Conservation (phyloP, 306 rosid genomes). For the Cicer judaicum region DNA sequence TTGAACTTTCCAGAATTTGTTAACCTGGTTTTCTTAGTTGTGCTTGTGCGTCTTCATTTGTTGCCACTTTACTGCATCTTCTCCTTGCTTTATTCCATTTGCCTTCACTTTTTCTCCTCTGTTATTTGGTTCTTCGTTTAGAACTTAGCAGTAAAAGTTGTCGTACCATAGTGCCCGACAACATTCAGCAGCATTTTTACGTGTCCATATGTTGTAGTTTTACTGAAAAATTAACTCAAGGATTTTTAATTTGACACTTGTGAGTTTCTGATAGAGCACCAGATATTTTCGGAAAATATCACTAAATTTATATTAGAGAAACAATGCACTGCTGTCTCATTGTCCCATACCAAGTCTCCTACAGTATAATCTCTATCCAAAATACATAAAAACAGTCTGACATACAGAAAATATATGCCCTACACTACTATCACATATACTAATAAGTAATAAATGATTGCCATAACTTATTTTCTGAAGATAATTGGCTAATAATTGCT, state of each 20-base stretch:
- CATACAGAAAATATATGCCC: not conserved
- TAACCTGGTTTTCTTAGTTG: conserved; percentile 39
- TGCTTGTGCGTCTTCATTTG: conserved; percentile 31
- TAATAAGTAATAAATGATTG: not conserved
- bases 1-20: conserved; percentile 27
- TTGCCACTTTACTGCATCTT: conserved; percentile 34
- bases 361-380: not conserved
- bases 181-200: not conserved
- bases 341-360: not conserved
- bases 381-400: not conserved
- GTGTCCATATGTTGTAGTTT: not conserved
- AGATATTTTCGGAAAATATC: not conserved
- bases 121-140: conserved; percentile 6
- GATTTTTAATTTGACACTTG: not conserved
- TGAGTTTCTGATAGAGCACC: conserved; percentile 14
- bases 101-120: conserved; percentile 2
- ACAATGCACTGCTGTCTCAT: not conserved
- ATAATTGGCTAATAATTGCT: not conserved
- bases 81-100: conserved; percentile 18
- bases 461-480: not conserved
- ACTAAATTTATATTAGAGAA: not conserved
- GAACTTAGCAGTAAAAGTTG: conserved; percentile 13
- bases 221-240: conserved; percentile 1
- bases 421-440: conserved; percentile 1
- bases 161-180: conserved; percentile 3